These are phyloP conservation scores for Mentha longifolia DNA, from an alignment of 257 asterid genomes.

Conservation along the genomic window DNA sequence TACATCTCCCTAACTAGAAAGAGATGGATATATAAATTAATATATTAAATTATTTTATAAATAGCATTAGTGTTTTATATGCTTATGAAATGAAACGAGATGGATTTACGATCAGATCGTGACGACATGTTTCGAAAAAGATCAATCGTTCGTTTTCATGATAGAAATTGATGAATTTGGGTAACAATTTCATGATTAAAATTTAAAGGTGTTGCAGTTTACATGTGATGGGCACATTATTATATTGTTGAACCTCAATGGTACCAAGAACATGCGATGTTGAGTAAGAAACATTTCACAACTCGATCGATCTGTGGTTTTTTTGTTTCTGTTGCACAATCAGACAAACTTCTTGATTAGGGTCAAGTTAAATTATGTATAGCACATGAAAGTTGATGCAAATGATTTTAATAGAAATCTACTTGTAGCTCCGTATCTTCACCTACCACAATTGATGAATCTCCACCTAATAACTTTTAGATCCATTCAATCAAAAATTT, in stretches of 20 bases:
- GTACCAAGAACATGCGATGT: not conserved
- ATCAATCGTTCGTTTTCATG: too few species aligned
- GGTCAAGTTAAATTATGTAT: not conserved
- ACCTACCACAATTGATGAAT: conserved; percentile 21
- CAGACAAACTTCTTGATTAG: not conserved
- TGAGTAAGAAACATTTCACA: not conserved
- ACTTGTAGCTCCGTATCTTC: not conserved
- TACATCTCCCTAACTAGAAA: too few species aligned
- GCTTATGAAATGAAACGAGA: too few species aligned
- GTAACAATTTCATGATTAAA: too few species aligned
- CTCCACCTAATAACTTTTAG: conserved; percentile 1
- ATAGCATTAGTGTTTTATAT: too few species aligned
- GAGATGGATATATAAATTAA: too few species aligned
- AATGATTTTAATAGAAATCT: not conserved
- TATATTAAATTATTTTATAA: too few species aligned
- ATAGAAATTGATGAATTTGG: too few species aligned
- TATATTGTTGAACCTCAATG: not conserved
- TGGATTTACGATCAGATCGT: too few species aligned
- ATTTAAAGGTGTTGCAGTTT: too few species aligned
- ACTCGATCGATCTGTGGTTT: not conserved
- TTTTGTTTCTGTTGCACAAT: not conserved
- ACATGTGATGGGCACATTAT: not conserved
- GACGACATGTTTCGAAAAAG: too few species aligned
- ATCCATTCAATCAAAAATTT: not conserved
- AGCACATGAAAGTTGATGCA: too few species aligned